These are phyloP conservation scores for Metroxylon sagu DNA, from an alignment of 176 grass and related monocot species.

Conservation along the genomic window DNA sequence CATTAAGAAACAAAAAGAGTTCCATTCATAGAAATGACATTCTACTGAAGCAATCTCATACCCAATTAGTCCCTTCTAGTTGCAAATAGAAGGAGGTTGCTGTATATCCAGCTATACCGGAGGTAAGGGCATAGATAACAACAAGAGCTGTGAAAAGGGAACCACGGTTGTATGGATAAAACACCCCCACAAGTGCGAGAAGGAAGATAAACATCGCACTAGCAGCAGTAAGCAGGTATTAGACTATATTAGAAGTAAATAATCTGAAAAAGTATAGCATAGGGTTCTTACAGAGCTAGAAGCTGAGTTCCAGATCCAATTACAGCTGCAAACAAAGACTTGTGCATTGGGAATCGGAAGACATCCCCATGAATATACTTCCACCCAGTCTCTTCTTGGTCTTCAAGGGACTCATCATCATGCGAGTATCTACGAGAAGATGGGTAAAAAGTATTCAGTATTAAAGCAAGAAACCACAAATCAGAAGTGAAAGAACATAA, in stretches of 20 bases:
- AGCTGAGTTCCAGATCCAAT: conserved; percentile 96
- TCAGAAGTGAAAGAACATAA: conserved; percentile 8
- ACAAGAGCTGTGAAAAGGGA: conserved; percentile 96
- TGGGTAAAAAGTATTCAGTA: no score
- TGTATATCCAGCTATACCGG: conserved; percentile 88
- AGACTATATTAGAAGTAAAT: conserved; percentile 16
- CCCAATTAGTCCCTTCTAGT: conserved; percentile 87
- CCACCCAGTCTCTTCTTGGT: conserved; percentile 93
- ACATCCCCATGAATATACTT: conserved; percentile 90
- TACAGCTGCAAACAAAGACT: conserved; percentile 68
- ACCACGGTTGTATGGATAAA: conserved; percentile 91
- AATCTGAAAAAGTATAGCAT: no score
- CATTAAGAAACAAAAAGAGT: neutral
- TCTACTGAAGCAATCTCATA: conserved; percentile 18
- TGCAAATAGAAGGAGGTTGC: conserved; percentile 85
- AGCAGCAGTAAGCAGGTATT: conserved; percentile 11
- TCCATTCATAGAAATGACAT: neutral
- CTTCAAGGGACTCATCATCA: conserved; percentile 78
- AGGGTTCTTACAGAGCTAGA: conserved; percentile 68
- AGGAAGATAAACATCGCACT: conserved; percentile 89
- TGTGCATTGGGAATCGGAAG: conserved; percentile 70
- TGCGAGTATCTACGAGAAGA: conserved; percentile 51
- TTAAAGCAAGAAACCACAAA: conserved; percentile 1
- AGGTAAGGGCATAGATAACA: conserved; percentile 88
- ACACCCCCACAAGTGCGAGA: conserved; percentile 80